phyloP scores from a whole-genome alignment of 208 protist species.

The Acanthamoeba lenticulata region DNA sequence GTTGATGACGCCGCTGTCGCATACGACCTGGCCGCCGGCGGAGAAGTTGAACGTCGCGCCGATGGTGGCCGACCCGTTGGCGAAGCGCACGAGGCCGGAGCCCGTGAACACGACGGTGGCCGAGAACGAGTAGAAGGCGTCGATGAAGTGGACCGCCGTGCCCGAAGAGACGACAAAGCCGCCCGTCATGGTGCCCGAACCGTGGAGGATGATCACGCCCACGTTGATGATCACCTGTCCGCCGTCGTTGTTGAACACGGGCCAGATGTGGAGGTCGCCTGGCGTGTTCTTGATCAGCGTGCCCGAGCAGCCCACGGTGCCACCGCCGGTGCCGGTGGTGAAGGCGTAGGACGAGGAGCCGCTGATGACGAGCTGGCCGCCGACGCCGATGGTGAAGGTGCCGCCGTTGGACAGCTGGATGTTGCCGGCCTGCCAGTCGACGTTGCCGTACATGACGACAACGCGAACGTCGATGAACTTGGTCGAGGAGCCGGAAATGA shows the following conservation, averaged over 20 bases:
- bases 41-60: not conserved
- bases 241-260: not conserved
- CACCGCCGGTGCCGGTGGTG: not conserved
- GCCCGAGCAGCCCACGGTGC: not conserved
- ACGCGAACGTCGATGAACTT: not conserved
- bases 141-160: not conserved
- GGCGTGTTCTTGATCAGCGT: constrained; percentile 8
- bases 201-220: not conserved
- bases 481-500: not conserved
- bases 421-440: not conserved
- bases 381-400: not conserved
- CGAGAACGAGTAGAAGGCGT: constrained; percentile 11
- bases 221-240: not conserved
- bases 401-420: constrained; percentile 4
- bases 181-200: not conserved
- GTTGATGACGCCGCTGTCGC: not conserved
- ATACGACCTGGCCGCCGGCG: not conserved
- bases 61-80: not conserved
- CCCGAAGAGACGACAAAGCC: not conserved
- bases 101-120: not conserved
- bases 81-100: not conserved
- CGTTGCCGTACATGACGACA: not conserved
- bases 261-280: constrained; percentile 21
- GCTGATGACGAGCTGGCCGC: not conserved
- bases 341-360: not conserved